A percentile compares a stretch with the other conserved stretches of the same genome.
These are phyloP conservation scores for Rubus parviflorus DNA, from an alignment of 306 rosid species.

Conservation along the genomic window DNA sequence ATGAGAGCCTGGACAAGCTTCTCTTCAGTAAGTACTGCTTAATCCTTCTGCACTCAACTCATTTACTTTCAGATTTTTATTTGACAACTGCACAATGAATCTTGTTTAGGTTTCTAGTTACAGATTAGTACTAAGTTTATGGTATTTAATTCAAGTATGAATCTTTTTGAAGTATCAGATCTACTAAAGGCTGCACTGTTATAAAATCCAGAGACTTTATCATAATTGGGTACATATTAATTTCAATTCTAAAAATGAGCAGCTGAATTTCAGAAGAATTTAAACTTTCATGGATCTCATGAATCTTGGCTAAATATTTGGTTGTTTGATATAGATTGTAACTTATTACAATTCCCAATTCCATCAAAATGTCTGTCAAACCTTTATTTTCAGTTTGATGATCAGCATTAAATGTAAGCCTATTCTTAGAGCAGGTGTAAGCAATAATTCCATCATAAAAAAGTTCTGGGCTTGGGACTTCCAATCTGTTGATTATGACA, in stretches of 20 bases:
- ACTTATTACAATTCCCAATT: neutral
- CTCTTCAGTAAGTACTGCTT: constrained; percentile 73
- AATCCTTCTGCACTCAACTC: neutral
- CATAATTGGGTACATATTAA: neutral
- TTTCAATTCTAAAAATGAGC: neutral
- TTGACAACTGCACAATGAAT: constrained; percentile 7
- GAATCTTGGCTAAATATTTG: neutral
- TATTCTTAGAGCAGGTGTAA: neutral
- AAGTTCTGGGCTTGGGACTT: neutral
- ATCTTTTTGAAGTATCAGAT: neutral
- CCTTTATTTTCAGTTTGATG: neutral
- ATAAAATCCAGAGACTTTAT: neutral
- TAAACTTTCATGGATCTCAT: neutral
- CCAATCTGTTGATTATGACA: neutral
- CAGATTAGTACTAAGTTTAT: neutral
- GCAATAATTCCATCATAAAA: neutral
- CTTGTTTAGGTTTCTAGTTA: neutral
- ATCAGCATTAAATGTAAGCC: neutral
- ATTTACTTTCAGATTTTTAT: neutral
- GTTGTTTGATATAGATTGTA: neutral
- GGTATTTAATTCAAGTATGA: neutral
- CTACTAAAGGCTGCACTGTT: neutral
- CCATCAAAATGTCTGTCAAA: neutral
- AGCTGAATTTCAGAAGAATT: neutral
- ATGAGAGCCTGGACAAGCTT: constrained; percentile 93